Conservation (phyloP, 257 asterid genomes). For the Lithospermum erythrorhizon region DNA sequence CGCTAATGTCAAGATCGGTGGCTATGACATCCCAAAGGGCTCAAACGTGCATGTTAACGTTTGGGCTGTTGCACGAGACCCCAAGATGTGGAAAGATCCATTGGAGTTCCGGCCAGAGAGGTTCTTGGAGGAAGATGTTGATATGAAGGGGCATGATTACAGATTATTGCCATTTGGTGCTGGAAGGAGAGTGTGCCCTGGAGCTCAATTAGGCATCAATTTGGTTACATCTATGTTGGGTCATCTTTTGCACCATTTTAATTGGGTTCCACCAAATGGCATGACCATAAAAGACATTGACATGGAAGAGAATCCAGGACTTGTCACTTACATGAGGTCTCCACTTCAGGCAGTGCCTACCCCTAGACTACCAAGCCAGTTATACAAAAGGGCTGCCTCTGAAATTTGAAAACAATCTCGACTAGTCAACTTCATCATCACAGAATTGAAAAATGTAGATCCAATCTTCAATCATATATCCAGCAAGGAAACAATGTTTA, state of each 20-base stretch:
- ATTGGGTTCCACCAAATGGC: slow-evolving; percentile 30
- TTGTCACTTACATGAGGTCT: slow-evolving; percentile 20
- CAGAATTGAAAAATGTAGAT: background rate
- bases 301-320: slow-evolving; percentile 56
- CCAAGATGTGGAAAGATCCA: slow-evolving; percentile 43
- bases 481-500: background rate
- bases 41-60: slow-evolving; percentile 36
- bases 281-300: slow-evolving; percentile 27
- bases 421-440: too few species aligned
- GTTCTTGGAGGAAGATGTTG: slow-evolving; percentile 33
- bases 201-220: slow-evolving; percentile 43
- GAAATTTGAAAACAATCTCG: background rate
- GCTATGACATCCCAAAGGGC: slow-evolving; percentile 38
- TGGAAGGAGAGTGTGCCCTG: slow-evolving; percentile 65
- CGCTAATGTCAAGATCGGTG: slow-evolving; percentile 26
- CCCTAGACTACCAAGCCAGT: slow-evolving; percentile 10
- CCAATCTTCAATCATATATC: background rate
- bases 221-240: slow-evolving; percentile 49
- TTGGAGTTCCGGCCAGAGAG: slow-evolving; percentile 40
- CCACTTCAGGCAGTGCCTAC: slow-evolving; percentile 14
- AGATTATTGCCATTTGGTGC: slow-evolving; percentile 55
- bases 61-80: slow-evolving; percentile 64
- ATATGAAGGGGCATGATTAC: slow-evolving; percentile 44
- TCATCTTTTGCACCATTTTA: slow-evolving; percentile 40
- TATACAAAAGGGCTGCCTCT: background rate